phyloP scores from a whole-genome alignment of 495 filamentous ascomycete genomes.

The Tuber melanosporum region DNA sequence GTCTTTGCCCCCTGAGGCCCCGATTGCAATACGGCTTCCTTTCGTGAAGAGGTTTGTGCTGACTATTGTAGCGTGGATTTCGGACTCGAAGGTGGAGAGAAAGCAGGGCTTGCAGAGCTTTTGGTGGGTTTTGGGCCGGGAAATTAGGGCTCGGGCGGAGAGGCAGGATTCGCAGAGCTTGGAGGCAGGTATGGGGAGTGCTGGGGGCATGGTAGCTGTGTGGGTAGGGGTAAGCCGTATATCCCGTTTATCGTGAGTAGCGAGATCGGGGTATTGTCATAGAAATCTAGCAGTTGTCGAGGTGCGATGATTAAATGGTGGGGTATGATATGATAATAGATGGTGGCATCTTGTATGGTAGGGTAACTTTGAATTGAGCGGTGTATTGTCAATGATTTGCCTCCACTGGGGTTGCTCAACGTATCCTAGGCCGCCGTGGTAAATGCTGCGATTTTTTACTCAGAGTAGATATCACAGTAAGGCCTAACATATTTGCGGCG shows the following conservation, averaged over 20 bases:
- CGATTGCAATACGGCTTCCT: constrained; percentile 87
- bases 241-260: background rate
- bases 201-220: background rate
- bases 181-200: constrained; percentile 43
- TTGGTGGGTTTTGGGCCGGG: constrained; percentile 85
- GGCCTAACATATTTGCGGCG: too few relatives aligned
- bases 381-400: background rate
- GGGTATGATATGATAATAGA: background rate
- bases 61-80: constrained; percentile 88
- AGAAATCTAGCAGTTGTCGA: background rate
- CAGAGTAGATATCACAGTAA: background rate
- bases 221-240: background rate
- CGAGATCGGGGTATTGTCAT: background rate
- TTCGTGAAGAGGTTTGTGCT: constrained; percentile 67
- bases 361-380: background rate
- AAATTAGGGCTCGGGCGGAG: constrained; percentile 70
- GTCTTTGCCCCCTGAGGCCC: constrained; percentile 95
- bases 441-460: background rate
- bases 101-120: constrained; percentile 90
- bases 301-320: background rate
- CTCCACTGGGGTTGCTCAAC: background rate
- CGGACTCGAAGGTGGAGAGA: constrained; percentile 75
- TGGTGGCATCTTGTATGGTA: background rate
- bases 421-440: background rate
- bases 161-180: constrained; percentile 67